These are phyloP conservation scores for Verticillium tricorpus DNA, from an alignment of 2,329 filamentous ascomycete genomes.

Conservation along the genomic window DNA sequence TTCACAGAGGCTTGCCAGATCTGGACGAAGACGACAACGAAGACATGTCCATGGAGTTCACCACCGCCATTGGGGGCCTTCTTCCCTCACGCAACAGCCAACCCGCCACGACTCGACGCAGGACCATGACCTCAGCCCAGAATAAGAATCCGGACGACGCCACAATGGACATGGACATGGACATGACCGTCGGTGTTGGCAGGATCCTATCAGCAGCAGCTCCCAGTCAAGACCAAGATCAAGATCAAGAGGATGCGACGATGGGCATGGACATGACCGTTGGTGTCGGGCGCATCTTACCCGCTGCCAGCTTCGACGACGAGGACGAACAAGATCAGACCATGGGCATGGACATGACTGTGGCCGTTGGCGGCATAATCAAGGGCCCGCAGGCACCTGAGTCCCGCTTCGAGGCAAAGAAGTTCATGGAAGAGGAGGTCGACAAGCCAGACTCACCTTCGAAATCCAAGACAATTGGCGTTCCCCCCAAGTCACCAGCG, in stretches of 20 bases:
- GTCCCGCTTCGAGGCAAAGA: constrained; percentile 45
- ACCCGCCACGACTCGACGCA: constrained; percentile 17
- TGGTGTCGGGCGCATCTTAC: constrained; percentile 51
- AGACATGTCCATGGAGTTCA: constrained; percentile 78
- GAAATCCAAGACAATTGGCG: constrained; percentile 29
- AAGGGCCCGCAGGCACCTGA: constrained; percentile 28
- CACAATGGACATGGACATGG: constrained; percentile 46
- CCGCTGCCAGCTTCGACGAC: constrained; percentile 18
- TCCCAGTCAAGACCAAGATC: constrained; percentile 11
- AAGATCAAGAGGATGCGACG: constrained; percentile 24
- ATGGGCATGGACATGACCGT: constrained; percentile 60
- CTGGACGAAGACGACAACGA: constrained; percentile 45
- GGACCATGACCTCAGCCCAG: constrained; percentile 23
- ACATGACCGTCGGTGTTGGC: constrained; percentile 47
- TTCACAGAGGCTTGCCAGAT: constrained; percentile 32
- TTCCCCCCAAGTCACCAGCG: neutral
- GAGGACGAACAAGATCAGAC: constrained; percentile 37
- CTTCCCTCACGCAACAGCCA: constrained; percentile 26
- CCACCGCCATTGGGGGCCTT: constrained; percentile 57
- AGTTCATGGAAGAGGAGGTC: constrained; percentile 55
- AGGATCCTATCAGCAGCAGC: constrained; percentile 29
- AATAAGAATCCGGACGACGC: constrained; percentile 51
- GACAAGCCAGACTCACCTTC: constrained; percentile 41
- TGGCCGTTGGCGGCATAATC: constrained; percentile 59
- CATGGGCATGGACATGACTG: constrained; percentile 65